Percentiles rank a stretch among this genome's conserved stretches.
Conservation (phyloP, 805 yeast species). For the Candida cerambycidarum region DNA sequence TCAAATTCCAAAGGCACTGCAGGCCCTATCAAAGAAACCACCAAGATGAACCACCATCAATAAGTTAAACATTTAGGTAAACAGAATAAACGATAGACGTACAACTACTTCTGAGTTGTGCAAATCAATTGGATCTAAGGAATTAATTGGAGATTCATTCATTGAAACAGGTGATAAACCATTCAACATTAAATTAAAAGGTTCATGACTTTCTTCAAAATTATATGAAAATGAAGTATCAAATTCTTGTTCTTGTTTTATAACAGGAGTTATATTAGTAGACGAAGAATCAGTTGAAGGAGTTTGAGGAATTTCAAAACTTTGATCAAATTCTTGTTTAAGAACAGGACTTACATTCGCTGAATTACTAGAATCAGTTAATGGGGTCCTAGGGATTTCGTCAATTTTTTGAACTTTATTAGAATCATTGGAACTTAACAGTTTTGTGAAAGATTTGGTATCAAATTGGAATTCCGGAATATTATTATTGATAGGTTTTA, state of each 20-base stretch:
- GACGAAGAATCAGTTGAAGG: background rate
- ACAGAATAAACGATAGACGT: too few species aligned
- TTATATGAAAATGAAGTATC: background rate
- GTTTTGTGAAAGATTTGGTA: slow-evolving; percentile 6
- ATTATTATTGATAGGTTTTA: slow-evolving; percentile 9
- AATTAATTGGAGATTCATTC: slow-evolving; percentile 38
- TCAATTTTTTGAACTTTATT: background rate
- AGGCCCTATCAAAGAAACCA: slow-evolving; percentile 17
- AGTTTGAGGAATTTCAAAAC: background rate
- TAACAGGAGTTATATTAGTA: slow-evolving; percentile 1
- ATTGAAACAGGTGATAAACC: slow-evolving; percentile 46
- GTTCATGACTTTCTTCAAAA: slow-evolving; percentile 4
- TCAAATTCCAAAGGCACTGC: slow-evolving; percentile 19
- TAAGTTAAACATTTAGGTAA: background rate
- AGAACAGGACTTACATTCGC: background rate
- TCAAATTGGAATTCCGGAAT: slow-evolving; percentile 12
- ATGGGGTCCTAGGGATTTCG: too few species aligned
- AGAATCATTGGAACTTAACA: background rate
- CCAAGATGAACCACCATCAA: slow-evolving; percentile 7
- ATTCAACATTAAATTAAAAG: slow-evolving; percentile 9
- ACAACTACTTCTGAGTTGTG: slow-evolving; percentile 48
- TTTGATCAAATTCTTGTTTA: background rate
- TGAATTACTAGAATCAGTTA: too few species aligned
- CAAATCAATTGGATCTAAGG: slow-evolving; percentile 26
- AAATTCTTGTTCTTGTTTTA: background rate